Conservation (phyloP, 441 rosid genomes). For the Populus hybrid region DNA sequence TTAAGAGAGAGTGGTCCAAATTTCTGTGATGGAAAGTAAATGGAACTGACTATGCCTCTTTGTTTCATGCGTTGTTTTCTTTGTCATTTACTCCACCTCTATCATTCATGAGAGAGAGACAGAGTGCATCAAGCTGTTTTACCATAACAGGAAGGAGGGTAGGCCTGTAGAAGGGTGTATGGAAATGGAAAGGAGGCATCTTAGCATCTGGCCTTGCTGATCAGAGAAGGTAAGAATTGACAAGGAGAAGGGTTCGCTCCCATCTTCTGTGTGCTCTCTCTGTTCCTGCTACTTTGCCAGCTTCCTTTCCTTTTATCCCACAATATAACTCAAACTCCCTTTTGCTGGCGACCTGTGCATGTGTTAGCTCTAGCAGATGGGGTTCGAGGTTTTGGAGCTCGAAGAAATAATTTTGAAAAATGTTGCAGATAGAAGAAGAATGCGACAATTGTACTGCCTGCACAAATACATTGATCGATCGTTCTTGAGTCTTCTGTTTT, state of each 20-base stretch:
- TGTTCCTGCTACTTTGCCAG: slow-evolving; percentile 32
- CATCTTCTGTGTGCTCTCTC: slow-evolving; percentile 33
- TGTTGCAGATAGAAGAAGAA: too few species aligned
- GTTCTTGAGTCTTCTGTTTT: too few species aligned
- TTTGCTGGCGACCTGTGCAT: neutral
- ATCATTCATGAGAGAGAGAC: slow-evolving; percentile 41
- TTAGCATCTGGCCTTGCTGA: slow-evolving; percentile 55
- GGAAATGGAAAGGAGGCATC: slow-evolving; percentile 72
- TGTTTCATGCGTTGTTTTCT: slow-evolving; percentile 83
- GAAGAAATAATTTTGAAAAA: too few species aligned
- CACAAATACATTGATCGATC: too few species aligned
- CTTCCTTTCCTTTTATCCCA: neutral
- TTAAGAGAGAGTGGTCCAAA: slow-evolving; percentile 19
- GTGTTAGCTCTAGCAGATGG: neutral
- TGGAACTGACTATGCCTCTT: slow-evolving; percentile 39
- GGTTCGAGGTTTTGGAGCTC: neutral
- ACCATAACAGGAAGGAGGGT: slow-evolving; percentile 39
- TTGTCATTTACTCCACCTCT: slow-evolving; percentile 39
- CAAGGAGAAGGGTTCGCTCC: slow-evolving; percentile 17
- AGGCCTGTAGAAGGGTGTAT: slow-evolving; percentile 58
- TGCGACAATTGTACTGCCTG: neutral
- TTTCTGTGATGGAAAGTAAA: slow-evolving; percentile 32
- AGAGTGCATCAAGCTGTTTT: slow-evolving; percentile 12
- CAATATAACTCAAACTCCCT: neutral
- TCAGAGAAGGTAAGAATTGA: slow-evolving; percentile 38